Evolutionary conservation across 352 stramenopile species (phyloP), one percentile per base, ranked within the genome.

Genomic region (Blastocystis sp.): DNA sequence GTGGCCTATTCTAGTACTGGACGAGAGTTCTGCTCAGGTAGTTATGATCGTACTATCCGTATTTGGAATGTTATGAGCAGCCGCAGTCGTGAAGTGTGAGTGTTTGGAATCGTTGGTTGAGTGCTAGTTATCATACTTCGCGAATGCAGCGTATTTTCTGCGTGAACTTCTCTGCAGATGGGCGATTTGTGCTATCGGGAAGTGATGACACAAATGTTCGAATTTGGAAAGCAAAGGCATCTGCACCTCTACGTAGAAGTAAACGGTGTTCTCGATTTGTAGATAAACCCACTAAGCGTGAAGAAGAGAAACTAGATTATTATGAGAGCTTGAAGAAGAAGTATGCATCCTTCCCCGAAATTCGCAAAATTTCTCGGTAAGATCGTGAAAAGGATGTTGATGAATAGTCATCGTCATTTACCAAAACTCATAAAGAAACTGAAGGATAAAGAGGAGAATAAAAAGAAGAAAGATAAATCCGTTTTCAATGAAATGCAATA

Each of bases 161-260:
- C 76, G 94, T 96, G n/a, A 92, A 94, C 73, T 98, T 94, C 90
- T 94, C 92, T 2, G 90, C 92, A 26, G 95, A 98, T 92, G 92
- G 93, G 41, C 98, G 97, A 90, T 99, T 98, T 91, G 94, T 99
- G 62, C 91, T 99, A 9, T 98, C 95, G 15, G 97, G 97, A 70
- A 98, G 94, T 92, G 97, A 99, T 91, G 97, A 99, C 92, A 98
- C 96, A 41, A 99, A 99, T 91, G 92, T 99, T 45, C 94, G 97
- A 69, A 95, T 99, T 80, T 99, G 97, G 97, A 99, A 99, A 91
- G 94, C 96, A 1, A 91, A 96, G 54, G 95, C 96, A 2, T 97
- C 94, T 82, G 95, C 97, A 91, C 96, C 95, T 90, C 91, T 98
- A 69, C 95, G 95, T 68, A 96, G 96, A 91, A 5, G 9, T 26